Base-by-base conservation (phyloP, 805 yeast genomes). In the Barnettozyma botsteinii region DNA sequence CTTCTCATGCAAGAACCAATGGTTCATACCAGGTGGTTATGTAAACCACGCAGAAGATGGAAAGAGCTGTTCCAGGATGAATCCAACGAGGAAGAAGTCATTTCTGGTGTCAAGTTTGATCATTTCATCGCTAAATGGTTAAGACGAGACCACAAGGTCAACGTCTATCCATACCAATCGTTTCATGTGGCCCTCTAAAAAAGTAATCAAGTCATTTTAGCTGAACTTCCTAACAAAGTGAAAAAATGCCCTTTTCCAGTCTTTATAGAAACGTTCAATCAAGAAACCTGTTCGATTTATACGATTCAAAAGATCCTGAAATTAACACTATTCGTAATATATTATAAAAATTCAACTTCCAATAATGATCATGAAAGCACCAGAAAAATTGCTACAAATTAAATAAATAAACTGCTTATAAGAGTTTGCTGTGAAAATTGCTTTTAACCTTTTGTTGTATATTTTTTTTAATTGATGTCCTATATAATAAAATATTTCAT, bases 261-360 rank as follows among this genome's bases (percentile, higher is more conserved):
- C 24, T 19, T 13, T 43, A 39, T 32, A 41, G 40, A 25, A 28
- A 27, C 17, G 25, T 49, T 13, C 15, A 22, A 12, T 46, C 45
- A 4, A 17, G 10, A n/a, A 41, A 41, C 11, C 26, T 50, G 12
- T 34, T 33, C 17, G 43, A 46, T 30, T 29, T 46, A 7, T 46
- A 48, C 24, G 54, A 48, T 27, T 32, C 30, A 13, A 37, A 43
- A 18, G 47, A 49, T 22, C 54, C 51, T 12, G 38, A 40, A 17
- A 33, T 47, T 7, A 41, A 40, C n/a, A 8, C 64, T 3, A 50
- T 37, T 66, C 77, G 56, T 45, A 57, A 47, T 57, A 51, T 46
- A 49, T 59, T 63, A 31, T 60, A 64, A 21, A 39, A 57, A 21
- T 63, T 22, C 21, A 31, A 33, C 6, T 40, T 37, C 18, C 23